phyloP scores from a whole-genome alignment of 768 basidiomycete species.

The Suillus hirtellus region DNA sequence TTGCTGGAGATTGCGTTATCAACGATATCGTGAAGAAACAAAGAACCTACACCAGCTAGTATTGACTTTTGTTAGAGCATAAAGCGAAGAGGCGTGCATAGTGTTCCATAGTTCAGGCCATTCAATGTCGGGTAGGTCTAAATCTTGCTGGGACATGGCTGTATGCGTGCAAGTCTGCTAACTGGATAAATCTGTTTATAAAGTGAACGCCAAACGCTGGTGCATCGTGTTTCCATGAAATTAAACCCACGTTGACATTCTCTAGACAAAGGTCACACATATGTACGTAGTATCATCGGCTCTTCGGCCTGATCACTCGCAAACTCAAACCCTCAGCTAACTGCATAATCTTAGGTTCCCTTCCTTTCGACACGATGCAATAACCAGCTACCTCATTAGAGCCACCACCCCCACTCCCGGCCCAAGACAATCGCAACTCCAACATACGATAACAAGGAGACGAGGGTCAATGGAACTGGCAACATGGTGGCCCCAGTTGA shows the following conservation, averaged over 20 bases:
- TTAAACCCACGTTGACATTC: neutral
- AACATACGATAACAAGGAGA: neutral
- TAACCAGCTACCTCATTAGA: neutral
- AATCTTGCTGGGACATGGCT: neutral
- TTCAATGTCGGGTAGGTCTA: neutral
- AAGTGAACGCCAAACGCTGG: neutral
- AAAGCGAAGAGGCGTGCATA: slow-evolving; percentile 2
- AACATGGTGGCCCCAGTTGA: slow-evolving; percentile 9
- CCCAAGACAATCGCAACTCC: neutral
- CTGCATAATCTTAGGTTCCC: neutral
- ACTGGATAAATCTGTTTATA: neutral
- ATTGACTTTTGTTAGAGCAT: neutral
- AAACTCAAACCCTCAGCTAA: slow-evolving; percentile 21
- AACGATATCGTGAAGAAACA: neutral
- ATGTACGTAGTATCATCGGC: slow-evolving; percentile 18
- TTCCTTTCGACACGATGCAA: neutral
- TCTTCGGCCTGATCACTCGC: slow-evolving; percentile 36
- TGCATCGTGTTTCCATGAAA: neutral
- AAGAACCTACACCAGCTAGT: slow-evolving; percentile 4
- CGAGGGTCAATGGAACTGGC: neutral
- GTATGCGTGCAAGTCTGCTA: neutral
- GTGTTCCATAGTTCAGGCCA: neutral
- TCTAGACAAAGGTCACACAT: neutral
- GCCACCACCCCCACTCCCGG: neutral
- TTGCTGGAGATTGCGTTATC: neutral